Evolutionary conservation across 1,139 yeast genomes (phyloP), one percentile per base, ranked within the genome.

Genomic region (Debaryomyces robertsiae): DNA sequence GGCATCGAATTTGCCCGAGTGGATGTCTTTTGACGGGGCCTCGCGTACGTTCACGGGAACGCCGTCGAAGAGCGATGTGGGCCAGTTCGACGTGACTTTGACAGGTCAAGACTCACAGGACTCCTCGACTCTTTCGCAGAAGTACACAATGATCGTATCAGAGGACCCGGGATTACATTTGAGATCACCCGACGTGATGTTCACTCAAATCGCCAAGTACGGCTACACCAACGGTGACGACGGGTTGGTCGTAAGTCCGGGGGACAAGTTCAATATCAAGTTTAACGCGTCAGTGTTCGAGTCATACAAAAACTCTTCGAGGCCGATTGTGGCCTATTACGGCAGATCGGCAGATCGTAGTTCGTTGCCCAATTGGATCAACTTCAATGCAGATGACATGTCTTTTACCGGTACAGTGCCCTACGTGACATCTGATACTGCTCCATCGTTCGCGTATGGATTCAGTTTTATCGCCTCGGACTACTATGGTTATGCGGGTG

Each of bases 401-500:
- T 75, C 85, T n/a, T 91, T 90, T 59, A 72, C 81, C 30, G 99
- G 99, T 30, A 82, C 83, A 1, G 93, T 96, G 0, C 99, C 99
- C 3, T 69, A 84, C 6, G 88, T 87, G 23, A 84, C 86, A 50
- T 86, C 96, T 2, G 73, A 77, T 9, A 82, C 87, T 52, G 98
- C 98, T 1, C 97, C 98, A 9, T 88, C 95, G 24, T 73, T 80
- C 52, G 69, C 73, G 38, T 93, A 81, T 58, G 77, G 79, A n/a
- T 80, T 94, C 47, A 73, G 81, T 39, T 74, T 91, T 49, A 79
- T 90, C 43, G 97, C 91, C 2, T 70, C 95, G 2, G 96, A 91
- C 55, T 79, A 80, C 54, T 65, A 65, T 22, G 96, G 95, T 1
- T 91, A 64, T 58, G 73, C 95, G 2, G 93, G 90, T 22, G 83